These are phyloP conservation scores for Hymenoscyphus scutula DNA, from an alignment of 2,329 filamentous ascomycete species.

Conservation along the genomic window DNA sequence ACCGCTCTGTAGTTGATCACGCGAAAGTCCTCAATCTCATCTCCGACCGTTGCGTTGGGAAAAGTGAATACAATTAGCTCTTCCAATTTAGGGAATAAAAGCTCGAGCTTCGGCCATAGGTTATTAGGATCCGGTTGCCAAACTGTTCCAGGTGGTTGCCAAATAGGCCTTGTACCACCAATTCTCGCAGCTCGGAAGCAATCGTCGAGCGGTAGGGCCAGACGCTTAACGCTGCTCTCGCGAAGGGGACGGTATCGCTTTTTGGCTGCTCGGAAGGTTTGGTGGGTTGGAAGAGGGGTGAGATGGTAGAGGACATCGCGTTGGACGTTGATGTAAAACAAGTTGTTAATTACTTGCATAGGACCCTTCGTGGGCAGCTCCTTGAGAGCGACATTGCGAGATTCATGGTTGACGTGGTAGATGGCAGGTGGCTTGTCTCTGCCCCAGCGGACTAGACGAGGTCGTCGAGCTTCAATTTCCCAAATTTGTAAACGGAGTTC, in stretches of 20 bases:
- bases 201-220: background rate
- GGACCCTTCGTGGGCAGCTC: too few species aligned
- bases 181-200: background rate
- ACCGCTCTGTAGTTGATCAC: background rate
- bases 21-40: background rate
- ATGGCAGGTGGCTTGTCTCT: background rate
- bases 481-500: background rate
- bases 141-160: background rate
- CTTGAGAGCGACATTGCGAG: background rate
- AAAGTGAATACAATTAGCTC: background rate
- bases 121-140: background rate
- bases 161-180: background rate
- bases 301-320: background rate
- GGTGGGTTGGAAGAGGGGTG: background rate
- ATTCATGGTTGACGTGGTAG: background rate
- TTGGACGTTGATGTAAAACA: background rate
- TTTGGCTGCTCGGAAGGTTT: background rate
- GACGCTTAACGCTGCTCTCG: background rate
- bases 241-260: background rate
- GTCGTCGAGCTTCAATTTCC: background rate
- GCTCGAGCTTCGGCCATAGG: background rate
- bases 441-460: constrained; percentile 4
- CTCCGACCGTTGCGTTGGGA: background rate
- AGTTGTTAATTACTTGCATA: background rate
- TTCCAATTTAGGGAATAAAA: background rate